These are phyloP conservation scores for Pythium volutum DNA, from an alignment of 352 stramenopile species.

Conservation along the genomic window DNA sequence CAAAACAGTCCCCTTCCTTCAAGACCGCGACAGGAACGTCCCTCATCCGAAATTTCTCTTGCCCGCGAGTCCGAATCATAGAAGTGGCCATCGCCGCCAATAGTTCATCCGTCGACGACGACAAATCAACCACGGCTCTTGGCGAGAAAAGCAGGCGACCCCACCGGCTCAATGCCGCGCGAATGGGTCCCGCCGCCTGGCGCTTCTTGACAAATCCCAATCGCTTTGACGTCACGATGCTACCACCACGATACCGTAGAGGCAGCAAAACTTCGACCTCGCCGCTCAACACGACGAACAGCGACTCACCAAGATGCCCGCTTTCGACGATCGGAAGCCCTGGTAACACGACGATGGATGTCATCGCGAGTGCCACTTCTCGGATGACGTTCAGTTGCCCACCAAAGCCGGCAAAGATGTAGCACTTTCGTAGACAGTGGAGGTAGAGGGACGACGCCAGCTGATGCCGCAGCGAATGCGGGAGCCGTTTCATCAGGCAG, in stretches of 20 bases:
- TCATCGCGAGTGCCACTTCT: constrained; percentile 26
- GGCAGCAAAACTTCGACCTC: constrained; percentile 51
- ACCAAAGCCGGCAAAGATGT: constrained; percentile 9
- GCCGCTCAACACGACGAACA: constrained; percentile 56
- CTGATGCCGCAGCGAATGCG: constrained; percentile 39
- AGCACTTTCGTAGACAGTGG: constrained; percentile 23
- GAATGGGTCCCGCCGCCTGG: not conserved
- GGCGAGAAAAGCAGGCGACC: not conserved
- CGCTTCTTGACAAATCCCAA: not conserved
- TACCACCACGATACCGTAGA: constrained; percentile 5
- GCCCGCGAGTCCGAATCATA: not conserved
- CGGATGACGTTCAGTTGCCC: constrained; percentile 3
- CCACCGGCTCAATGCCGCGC: not conserved
- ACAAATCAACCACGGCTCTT: not conserved
- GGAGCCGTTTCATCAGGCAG: constrained; percentile 46
- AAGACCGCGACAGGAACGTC: constrained; percentile 38
- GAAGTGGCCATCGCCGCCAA: not conserved
- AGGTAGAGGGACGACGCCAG: constrained; percentile 38
- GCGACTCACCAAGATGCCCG: constrained; percentile 40
- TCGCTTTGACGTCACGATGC: not conserved
- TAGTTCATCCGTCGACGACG: not conserved
- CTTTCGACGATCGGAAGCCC: constrained; percentile 46
- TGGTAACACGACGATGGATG: constrained; percentile 48
- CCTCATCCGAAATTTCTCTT: not conserved
- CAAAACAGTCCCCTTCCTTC: constrained; percentile 55